Conservation (phyloP, 1,139 yeast genomes). For the Magnusiomyces suaveolens region DNA sequence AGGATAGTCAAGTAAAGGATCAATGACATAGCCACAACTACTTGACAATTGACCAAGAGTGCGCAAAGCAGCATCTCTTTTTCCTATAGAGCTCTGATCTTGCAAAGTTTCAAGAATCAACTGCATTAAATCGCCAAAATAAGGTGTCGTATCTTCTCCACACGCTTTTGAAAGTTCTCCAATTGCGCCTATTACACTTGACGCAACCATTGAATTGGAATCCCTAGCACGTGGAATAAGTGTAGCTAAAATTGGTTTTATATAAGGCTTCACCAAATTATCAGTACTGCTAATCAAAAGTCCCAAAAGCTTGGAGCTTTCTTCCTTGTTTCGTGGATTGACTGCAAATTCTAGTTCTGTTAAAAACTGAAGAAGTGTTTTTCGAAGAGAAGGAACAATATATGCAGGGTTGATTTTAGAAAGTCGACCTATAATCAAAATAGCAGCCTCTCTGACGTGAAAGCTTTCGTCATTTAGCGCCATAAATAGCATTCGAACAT, state of each 20-base stretch:
- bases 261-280: slow-evolving; percentile 77
- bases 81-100: slow-evolving; percentile 78
- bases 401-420: slow-evolving; percentile 89
- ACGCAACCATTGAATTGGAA: slow-evolving; percentile 61
- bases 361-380: slow-evolving; percentile 71
- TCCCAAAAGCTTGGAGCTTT: slow-evolving; percentile 68
- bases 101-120: slow-evolving; percentile 77
- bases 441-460: slow-evolving; percentile 70
- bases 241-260: slow-evolving; percentile 79
- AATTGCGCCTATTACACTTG: slow-evolving; percentile 77
- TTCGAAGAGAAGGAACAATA: slow-evolving; percentile 84
- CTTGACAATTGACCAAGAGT: slow-evolving; percentile 83
- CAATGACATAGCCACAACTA: slow-evolving; percentile 89
- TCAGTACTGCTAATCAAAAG: slow-evolving; percentile 68
- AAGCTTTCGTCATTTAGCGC: slow-evolving; percentile 88
- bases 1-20: slow-evolving; percentile 86
- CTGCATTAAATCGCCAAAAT: slow-evolving; percentile 73
- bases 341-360: slow-evolving; percentile 80
- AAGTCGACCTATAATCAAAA: slow-evolving; percentile 70
- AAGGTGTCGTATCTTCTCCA: slow-evolving; percentile 72
- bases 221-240: slow-evolving; percentile 70
- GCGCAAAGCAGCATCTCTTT: slow-evolving; percentile 81
- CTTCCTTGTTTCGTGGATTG: slow-evolving; percentile 69
- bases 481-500: slow-evolving; percentile 73
- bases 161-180: slow-evolving; percentile 87